phyloP scores from a whole-genome alignment of 192 early-diverging fungal genomes.

The Backusella westeae region DNA sequence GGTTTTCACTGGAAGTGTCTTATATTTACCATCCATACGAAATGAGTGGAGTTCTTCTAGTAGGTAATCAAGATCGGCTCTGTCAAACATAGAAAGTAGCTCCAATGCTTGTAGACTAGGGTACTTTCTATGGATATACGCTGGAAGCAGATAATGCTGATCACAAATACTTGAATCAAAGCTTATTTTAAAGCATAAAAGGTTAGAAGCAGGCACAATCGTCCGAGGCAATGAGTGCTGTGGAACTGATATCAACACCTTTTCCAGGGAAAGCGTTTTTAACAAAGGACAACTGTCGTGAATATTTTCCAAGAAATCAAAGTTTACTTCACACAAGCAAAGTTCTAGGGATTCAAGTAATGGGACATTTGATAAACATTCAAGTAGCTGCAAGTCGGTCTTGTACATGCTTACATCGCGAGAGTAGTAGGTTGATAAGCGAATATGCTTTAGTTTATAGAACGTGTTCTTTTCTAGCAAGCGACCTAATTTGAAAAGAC shows the following conservation, averaged over 20 bases:
- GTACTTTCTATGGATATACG: background rate
- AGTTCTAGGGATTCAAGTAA: background rate
- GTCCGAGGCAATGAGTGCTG: background rate
- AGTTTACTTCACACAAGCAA: background rate
- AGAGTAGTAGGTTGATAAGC: background rate
- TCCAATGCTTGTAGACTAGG: background rate
- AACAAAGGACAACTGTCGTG: background rate
- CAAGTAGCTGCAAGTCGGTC: background rate
- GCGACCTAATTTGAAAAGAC: background rate
- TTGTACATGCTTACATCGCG: background rate
- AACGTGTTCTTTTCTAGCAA: background rate
- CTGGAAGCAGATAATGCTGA: background rate
- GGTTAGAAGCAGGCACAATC: background rate
- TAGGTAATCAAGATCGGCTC: background rate
- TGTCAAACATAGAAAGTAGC: background rate
- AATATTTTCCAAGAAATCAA: background rate
- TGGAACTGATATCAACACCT: background rate
- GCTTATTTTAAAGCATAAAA: background rate
- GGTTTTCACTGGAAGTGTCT: background rate
- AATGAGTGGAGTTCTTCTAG: background rate
- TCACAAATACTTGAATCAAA: background rate
- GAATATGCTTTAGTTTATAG: background rate
- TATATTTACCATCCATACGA: background rate
- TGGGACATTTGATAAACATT: background rate
- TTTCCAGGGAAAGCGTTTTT: background rate